Conservation (phyloP, 495 filamentous ascomycete species). For the Xylaria scruposa region DNA sequence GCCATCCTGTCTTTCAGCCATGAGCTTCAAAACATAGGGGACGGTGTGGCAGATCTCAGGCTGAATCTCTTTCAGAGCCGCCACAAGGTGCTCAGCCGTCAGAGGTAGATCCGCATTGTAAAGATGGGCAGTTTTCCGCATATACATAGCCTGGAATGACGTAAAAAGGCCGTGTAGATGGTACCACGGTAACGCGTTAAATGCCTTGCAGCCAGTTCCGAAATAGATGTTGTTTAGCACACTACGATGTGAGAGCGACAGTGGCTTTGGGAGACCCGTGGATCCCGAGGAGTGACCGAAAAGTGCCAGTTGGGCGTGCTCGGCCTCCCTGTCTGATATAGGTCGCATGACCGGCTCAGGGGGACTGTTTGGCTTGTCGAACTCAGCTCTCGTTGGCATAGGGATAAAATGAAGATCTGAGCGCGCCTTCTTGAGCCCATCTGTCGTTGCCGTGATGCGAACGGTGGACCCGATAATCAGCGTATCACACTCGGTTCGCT, state of each 20-base stretch:
- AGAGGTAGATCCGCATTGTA: constrained; percentile 61
- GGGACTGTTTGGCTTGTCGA: constrained; percentile 39
- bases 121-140: constrained; percentile 57
- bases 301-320: constrained; percentile 46
- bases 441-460: constrained; percentile 50
- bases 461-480: constrained; percentile 47
- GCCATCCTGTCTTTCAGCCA: constrained; percentile 56
- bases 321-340: constrained; percentile 45
- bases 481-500: constrained; percentile 49
- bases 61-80: constrained; percentile 53
- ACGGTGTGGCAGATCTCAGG: constrained; percentile 62
- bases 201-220: constrained; percentile 52
- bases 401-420: constrained; percentile 43
- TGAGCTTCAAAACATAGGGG: constrained; percentile 62
- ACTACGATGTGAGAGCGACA: constrained; percentile 42
- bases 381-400: constrained; percentile 43
- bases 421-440: constrained; percentile 47
- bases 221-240: constrained; percentile 47
- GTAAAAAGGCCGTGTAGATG: constrained; percentile 59
- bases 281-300: constrained; percentile 67
- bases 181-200: constrained; percentile 63
- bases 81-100: constrained; percentile 56
- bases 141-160: constrained; percentile 58
- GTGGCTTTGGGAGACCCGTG: constrained; percentile 64
- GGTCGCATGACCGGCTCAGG: constrained; percentile 39